Percentiles rank a stretch among this genome's conserved stretches.
Conservation (phyloP, 192 early-diverging fungal species). For the Coemansia sp. region DNA sequence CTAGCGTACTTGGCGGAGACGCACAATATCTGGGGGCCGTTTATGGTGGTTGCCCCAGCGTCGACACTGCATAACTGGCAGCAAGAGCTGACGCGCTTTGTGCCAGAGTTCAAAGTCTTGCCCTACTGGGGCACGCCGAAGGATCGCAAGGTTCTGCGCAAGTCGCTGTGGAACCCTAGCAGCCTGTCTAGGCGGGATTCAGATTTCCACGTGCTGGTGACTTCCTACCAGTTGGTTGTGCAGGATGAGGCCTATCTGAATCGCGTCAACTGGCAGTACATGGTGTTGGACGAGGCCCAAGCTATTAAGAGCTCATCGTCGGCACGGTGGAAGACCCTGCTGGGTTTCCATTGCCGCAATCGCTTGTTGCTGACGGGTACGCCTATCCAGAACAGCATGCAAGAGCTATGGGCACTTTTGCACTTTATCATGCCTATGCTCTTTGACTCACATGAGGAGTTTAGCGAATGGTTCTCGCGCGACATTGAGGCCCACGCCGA, state of each 20-base stretch:
- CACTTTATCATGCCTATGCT: slow-evolving; percentile 96
- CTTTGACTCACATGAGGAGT: slow-evolving; percentile 92
- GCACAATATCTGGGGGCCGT: slow-evolving; percentile 89
- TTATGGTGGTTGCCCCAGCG: slow-evolving; percentile 85
- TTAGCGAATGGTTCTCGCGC: slow-evolving; percentile 92
- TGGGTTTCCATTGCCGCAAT: slow-evolving; percentile 83
- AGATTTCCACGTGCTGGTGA: slow-evolving; percentile 87
- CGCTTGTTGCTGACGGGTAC: slow-evolving; percentile 87
- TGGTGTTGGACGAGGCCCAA: slow-evolving; percentile 94
- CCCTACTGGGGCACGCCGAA: slow-evolving; percentile 88
- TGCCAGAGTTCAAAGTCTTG: slow-evolving; percentile 76
- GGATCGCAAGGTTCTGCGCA: slow-evolving; percentile 80
- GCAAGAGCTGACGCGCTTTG: slow-evolving; percentile 81
- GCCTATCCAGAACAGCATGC: slow-evolving; percentile 93
- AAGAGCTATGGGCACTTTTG: slow-evolving; percentile 90
- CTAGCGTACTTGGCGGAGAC: slow-evolving; percentile 86
- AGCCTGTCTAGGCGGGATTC: slow-evolving; percentile 74
- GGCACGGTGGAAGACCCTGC: slow-evolving; percentile 84
- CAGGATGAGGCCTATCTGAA: slow-evolving; percentile 81
- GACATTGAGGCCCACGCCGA: slow-evolving; percentile 91
- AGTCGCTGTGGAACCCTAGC: slow-evolving; percentile 74
- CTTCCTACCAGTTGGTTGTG: slow-evolving; percentile 84
- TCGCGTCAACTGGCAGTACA: slow-evolving; percentile 92
- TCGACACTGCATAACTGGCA: slow-evolving; percentile 94
- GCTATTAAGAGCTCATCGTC: slow-evolving; percentile 89